Evolutionary conservation across 139 green algal genomes (phyloP), one percentile per base, ranked within the genome.

Genomic region (Chlamydomonas asymmetrica): DNA sequence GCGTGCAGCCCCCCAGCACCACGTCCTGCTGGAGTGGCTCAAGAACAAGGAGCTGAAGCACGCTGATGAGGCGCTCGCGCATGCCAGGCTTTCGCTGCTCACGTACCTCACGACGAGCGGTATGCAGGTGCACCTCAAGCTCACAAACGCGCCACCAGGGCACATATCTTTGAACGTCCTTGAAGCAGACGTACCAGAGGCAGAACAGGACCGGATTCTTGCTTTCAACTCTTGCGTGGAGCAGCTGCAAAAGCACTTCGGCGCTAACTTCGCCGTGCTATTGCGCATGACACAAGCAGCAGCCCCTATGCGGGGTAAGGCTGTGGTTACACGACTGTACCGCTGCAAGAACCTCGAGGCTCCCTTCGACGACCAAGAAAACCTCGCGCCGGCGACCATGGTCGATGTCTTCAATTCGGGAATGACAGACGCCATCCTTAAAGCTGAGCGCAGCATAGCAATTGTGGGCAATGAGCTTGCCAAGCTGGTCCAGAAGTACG

Each of bases 391-490:
- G 2, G 70, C 62, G 3, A 76, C 70, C 8, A 39, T 76, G 10
- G 41, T 76, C 7, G 70, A 76, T 27, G 35, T 76, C 2, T 32
- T 76, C 4, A 68, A 76, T 57, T 60, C 39, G 37, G 70, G 70
- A 18, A 67, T 76, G 38, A 67, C 70, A 23, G 70, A 67, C 32
- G 56, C 56, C 6, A 45, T 76, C 13, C 70, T 76, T 16, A 34
- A 48, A 20, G 57, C 57, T 5, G 70, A 76, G 56, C 70, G 57
- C 40, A 66, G 50, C 40, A 57, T 76, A 0, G 70, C 70, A 40
- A 57, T 76, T 4, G 70, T 76, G n/a, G 70, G 70, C 18, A 76
- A 76, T 39, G 70, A 76, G 50, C 70, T 76, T 29, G 70, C 70
- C 1, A 29, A 40, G 50, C 70, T 76, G 31, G 66, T 76, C 18